A percentile compares a stretch with the other conserved stretches of the same genome.
Conservation (phyloP, 495 filamentous ascomycete genomes). For the Xylaria intraflava region DNA sequence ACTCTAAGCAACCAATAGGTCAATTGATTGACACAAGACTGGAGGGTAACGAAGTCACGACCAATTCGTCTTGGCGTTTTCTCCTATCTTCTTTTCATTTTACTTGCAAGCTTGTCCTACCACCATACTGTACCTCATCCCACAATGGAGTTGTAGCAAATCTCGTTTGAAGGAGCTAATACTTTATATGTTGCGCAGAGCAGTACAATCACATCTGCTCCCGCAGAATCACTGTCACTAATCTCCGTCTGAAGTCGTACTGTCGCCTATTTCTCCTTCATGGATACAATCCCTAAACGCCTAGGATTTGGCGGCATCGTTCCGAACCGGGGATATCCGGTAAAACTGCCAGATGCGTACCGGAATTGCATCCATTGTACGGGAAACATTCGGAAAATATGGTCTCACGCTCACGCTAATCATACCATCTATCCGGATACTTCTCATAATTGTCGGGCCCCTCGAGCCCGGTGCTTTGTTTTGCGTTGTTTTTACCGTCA, state of each 20-base stretch:
- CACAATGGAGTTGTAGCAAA: neutral
- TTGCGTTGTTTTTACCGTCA: neutral
- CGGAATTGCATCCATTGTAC: neutral
- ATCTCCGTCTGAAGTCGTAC: neutral
- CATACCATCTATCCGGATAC: neutral
- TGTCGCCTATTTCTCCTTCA: neutral
- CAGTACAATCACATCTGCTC: neutral
- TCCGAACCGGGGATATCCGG: neutral
- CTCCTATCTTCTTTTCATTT: neutral
- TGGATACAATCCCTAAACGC: neutral
- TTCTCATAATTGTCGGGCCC: neutral
- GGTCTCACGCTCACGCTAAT: neutral
- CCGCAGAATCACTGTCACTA: neutral
- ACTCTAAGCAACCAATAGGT: slow-evolving; percentile 43
- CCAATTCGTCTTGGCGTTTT: slow-evolving; percentile 7
- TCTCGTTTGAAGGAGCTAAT: slow-evolving; percentile 4
- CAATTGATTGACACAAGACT: neutral
- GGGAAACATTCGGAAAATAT: neutral
- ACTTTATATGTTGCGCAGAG: slow-evolving; percentile 1
- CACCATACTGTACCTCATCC: neutral
- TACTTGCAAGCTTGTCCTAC: neutral
- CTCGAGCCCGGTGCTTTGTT: neutral
- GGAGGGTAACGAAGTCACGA: slow-evolving; percentile 22
- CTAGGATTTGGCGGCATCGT: neutral
- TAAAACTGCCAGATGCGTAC: no score